These are phyloP conservation scores for Physcomitrium patens DNA, from an alignment of 225 moss, liverwort and hornwort species.

Conservation along the genomic window DNA sequence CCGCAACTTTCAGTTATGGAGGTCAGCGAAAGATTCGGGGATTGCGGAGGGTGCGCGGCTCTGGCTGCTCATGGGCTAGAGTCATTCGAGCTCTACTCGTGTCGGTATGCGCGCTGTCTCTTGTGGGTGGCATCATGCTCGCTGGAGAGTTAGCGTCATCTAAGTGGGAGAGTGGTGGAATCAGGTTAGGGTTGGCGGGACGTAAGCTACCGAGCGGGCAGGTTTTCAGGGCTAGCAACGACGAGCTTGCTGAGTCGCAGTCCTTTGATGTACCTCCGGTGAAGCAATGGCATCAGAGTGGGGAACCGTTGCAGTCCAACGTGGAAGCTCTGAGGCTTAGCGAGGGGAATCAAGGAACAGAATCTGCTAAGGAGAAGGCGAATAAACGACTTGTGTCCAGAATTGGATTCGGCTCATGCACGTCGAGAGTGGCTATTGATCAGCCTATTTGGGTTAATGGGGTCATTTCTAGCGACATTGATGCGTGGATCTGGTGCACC, in stretches of 20 bases:
- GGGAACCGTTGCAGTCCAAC: slow-evolving; percentile 3
- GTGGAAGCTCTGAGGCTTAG: not conserved
- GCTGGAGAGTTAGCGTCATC: slow-evolving; percentile 28
- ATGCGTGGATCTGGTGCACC: slow-evolving; percentile 89
- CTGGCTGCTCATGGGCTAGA: slow-evolving; percentile 26
- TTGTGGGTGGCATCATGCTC: slow-evolving; percentile 32
- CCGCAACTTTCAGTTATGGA: slow-evolving; percentile 33
- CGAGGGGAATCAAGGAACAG: slow-evolving; percentile 3
- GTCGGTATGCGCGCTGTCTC: slow-evolving; percentile 34
- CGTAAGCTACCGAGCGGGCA: slow-evolving; percentile 23
- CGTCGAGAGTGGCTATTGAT: slow-evolving; percentile 67
- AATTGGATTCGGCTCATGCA: slow-evolving; percentile 89
- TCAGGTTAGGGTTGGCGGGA: slow-evolving; percentile 18
- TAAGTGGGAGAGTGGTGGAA: slow-evolving; percentile 30
- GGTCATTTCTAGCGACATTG: slow-evolving; percentile 69
- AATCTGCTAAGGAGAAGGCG: slow-evolving; percentile 9
- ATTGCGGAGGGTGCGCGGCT: slow-evolving; percentile 34
- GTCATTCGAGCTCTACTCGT: slow-evolving; percentile 35
- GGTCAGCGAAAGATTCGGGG: slow-evolving; percentile 36
- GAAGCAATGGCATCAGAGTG: not conserved
- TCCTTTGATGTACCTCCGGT: slow-evolving; percentile 2
- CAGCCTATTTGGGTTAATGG: slow-evolving; percentile 83
- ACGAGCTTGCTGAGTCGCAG: slow-evolving; percentile 4
- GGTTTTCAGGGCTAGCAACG: not conserved
- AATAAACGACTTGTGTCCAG: slow-evolving; percentile 57